Evolutionary conservation across 345 rosid species (phyloP).

Genomic region (Raphanus raphanistrum): DNA sequence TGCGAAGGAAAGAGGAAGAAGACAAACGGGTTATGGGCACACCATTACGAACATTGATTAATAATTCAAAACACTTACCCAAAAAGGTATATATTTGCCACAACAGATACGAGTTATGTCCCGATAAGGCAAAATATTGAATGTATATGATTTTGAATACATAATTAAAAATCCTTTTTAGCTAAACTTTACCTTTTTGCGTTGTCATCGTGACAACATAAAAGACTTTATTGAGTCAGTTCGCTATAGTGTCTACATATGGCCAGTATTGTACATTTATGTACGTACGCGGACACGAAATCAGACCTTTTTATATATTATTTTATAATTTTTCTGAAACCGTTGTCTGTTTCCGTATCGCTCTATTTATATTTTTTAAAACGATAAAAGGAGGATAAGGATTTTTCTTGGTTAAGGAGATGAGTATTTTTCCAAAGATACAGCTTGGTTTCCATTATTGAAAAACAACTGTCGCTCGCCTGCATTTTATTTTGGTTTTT

Average conservation of each 20-base stretch:
- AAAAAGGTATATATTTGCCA: slow-evolving; percentile 22
- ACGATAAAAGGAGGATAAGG: neutral
- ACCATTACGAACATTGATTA: slow-evolving; percentile 30
- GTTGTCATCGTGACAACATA: slow-evolving; percentile 35
- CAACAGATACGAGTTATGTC: slow-evolving; percentile 39
- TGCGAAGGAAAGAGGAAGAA: slow-evolving; percentile 7
- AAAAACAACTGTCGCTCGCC: neutral
- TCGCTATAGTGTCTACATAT: slow-evolving; percentile 28
- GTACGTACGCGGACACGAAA: slow-evolving; percentile 29
- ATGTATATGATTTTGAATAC: neutral
- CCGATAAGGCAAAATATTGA: slow-evolving; percentile 22
- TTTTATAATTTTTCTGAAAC: neutral
- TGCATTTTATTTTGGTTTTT: neutral
- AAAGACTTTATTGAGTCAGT: slow-evolving; percentile 37
- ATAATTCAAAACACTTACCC: neutral
- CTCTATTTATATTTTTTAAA: neutral
- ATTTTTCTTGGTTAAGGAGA: neutral
- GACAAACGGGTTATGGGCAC: slow-evolving; percentile 37
- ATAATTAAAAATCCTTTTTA: neutral
- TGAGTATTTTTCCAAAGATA: neutral
- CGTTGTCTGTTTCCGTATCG: neutral
- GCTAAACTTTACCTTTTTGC: slow-evolving; percentile 18
- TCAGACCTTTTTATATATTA: neutral
- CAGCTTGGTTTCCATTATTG: neutral
- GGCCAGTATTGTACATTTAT: slow-evolving; percentile 31